Percentiles rank a stretch among this genome's conserved stretches.
Conservation (phyloP, 495 filamentous ascomycete species). For the Hyaloscypha variabilis region DNA sequence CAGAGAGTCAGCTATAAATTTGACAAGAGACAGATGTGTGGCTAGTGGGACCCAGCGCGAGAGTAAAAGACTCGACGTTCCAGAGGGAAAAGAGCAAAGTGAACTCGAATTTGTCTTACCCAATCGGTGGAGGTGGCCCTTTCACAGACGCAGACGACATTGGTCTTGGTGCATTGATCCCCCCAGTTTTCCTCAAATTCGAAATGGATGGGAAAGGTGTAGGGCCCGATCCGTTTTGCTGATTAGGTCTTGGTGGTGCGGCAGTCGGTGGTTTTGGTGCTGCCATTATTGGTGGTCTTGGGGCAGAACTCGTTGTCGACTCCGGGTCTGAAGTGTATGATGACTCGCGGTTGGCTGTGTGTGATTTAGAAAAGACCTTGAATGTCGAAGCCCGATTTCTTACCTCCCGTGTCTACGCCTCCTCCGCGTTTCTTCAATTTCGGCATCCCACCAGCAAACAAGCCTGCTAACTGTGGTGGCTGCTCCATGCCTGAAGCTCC, state of each 20-base stretch:
- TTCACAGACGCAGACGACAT: slow-evolving; percentile 49
- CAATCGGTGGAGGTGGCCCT: slow-evolving; percentile 59
- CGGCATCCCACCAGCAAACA: slow-evolving; percentile 95
- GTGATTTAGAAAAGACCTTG: slow-evolving; percentile 8
- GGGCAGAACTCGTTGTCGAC: slow-evolving; percentile 53
- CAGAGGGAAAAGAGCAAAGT: too few species aligned
- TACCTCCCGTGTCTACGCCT: slow-evolving; percentile 85
- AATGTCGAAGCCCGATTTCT: slow-evolving; percentile 19
- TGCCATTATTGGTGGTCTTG: slow-evolving; percentile 59
- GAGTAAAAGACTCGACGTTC: too few species aligned
- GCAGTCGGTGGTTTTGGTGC: slow-evolving; percentile 65
- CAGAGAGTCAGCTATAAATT: too few species aligned
- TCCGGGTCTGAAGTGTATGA: slow-evolving; percentile 79
- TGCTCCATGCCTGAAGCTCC: slow-evolving; percentile 47
- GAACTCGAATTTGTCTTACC: too few species aligned
- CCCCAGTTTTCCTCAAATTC: slow-evolving; percentile 60
- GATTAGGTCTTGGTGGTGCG: slow-evolving; percentile 51
- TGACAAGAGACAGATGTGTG: too few species aligned
- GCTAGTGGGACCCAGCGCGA: too few species aligned
- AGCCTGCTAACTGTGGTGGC: slow-evolving; percentile 81
- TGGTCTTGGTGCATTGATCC: slow-evolving; percentile 54
- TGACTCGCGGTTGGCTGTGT: slow-evolving; percentile 66
- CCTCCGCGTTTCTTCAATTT: slow-evolving; percentile 86
- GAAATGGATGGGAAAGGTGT: slow-evolving; percentile 58
- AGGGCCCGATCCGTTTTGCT: slow-evolving; percentile 37